Evolutionary conservation across 345 rosid genomes (phyloP), one percentile per base, ranked within the genome.

Genomic region (Corymbia maculata): DNA sequence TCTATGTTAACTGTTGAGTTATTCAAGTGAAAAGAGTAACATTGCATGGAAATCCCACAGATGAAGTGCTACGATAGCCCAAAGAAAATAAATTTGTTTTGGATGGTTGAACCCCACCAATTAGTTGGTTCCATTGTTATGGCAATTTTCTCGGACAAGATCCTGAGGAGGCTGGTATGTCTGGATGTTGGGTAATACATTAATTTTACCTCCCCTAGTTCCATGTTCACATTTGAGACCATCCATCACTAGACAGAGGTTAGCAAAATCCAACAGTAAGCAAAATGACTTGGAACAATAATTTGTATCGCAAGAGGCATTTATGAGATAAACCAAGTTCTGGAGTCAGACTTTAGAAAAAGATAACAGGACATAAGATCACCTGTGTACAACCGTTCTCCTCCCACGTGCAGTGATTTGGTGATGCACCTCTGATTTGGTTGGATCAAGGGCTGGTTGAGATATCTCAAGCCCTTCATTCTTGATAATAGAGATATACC

Each of bases 401-500:
- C 93, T 92, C 85, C 86, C 89, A 9, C 95, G 95, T 79, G 93
- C 95, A 75, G 96, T 95, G 89, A 95, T 91, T 90, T 91, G 97
- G 90, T 95, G 97, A 91, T 95, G 97, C 89, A 95, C 91, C 91
- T 92, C 94, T 42, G 96, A 95, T 89, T 92, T 91, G 16, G 28
- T 49, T 52, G 88, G 70, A 90, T 94, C 97, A 85, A 95, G 94
- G 49, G 94, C 96, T 51, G 96, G 96, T 88, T 94, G 97, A 50
- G 97, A 95, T 92, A 95, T 93, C 90, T 95, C 94, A 66, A 95
- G 96, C 85, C 94, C 94, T 91, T 94, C 94, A 30, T 59, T 90
- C 88, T 91, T 86, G 52, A 94, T 87, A 79, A 95, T 94, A 66
- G 94, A 88, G 66, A 95, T 16, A 85, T 94, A 95, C 91, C 96